Base-by-base conservation (phyloP, 805 yeast genomes). In the Metschnikowia baotianmanensis region DNA sequence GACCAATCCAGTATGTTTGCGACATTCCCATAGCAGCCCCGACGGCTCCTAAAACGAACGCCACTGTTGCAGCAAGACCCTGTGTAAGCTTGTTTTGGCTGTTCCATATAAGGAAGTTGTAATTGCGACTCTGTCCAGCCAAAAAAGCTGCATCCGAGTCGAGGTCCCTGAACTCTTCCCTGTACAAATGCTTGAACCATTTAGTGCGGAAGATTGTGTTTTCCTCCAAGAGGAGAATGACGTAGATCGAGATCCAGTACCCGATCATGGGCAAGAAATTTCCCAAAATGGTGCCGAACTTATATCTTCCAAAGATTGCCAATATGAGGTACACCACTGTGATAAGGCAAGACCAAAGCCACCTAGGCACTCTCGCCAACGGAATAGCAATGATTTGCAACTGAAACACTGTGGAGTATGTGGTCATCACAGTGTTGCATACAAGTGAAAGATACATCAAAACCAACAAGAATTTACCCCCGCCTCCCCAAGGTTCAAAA, bases 391-490 rank as follows among this genome's bases (percentile, higher is more conserved):
- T 56, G 36, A 64, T 50, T 36, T 64, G 71, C 18, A 63, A 47
- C 24, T 62, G 67, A 36, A 65, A 59, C 1, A 65, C 68, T 10
- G 59, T 55, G 5, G 69, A 63, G 43, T 65, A 65, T 3, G 69
- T 60, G 50, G 63, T 65, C 54, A 65, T 52, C 45, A 65, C 58
- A 42, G 64, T 65, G 52, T 64, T 65, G 39, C 67, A 59, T 18
- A 65, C 51, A 35, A 65, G 51, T 8, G 69, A 63, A 10, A 65
- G 41, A 51, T 50, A 64, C 36, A 64, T 46, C 22, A 63, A 25
- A 7, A 63, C 58, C 29, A 60, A 56, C 19, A 63, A 53, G 46
- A 65, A 59, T 39, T 61, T 59, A 3, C 71, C 71, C 24, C 63
- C 63, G 0, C 52, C 52, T 1, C 67, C 67, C 70, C 71, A 67